These are phyloP conservation scores for Pythium apleroticum DNA, from an alignment of 352 stramenopile species.

Conservation along the genomic window DNA sequence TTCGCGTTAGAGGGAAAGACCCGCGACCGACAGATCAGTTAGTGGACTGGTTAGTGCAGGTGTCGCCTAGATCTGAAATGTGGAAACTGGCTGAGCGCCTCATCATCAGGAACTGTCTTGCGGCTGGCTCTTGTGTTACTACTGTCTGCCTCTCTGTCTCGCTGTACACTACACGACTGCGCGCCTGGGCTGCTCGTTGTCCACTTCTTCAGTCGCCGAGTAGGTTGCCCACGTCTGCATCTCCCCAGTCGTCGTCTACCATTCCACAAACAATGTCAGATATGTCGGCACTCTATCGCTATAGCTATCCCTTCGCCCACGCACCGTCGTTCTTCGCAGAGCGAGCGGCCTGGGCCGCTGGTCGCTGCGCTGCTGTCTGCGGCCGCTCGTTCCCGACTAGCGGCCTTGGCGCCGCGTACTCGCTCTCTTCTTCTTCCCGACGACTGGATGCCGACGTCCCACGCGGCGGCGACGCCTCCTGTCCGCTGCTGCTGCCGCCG, in stretches of 20 bases:
- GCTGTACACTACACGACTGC: constrained; percentile 6
- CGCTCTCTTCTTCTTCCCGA: constrained; percentile 36
- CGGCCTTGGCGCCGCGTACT: constrained; percentile 41
- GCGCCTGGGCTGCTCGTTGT: no score
- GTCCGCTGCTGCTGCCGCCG: constrained; percentile 18
- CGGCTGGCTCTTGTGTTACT: neutral
- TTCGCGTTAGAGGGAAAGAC: constrained; percentile 18
- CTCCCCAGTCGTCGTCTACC: constrained; percentile 69
- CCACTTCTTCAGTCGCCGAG: constrained; percentile 63
- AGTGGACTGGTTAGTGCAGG: neutral
- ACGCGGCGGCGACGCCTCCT: neutral
- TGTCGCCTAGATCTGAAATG: no score
- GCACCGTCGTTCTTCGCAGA: constrained; percentile 61
- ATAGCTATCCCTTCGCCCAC: constrained; percentile 2
- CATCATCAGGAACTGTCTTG: neutral
- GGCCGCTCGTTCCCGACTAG: constrained; percentile 35
- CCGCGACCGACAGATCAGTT: neutral
- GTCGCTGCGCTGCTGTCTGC: constrained; percentile 25
- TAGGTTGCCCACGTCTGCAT: constrained; percentile 76
- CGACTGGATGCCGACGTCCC: constrained; percentile 14
- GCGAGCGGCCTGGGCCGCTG: constrained; percentile 26
- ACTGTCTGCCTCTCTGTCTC: neutral
- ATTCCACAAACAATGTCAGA: constrained; percentile 8
- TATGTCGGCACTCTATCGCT: neutral
- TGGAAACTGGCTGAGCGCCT: neutral